A percentile compares a stretch with the other conserved stretches of the same genome.
phyloP scores from a whole-genome alignment of 139 green algal genomes.

The Chlorella sp. region DNA sequence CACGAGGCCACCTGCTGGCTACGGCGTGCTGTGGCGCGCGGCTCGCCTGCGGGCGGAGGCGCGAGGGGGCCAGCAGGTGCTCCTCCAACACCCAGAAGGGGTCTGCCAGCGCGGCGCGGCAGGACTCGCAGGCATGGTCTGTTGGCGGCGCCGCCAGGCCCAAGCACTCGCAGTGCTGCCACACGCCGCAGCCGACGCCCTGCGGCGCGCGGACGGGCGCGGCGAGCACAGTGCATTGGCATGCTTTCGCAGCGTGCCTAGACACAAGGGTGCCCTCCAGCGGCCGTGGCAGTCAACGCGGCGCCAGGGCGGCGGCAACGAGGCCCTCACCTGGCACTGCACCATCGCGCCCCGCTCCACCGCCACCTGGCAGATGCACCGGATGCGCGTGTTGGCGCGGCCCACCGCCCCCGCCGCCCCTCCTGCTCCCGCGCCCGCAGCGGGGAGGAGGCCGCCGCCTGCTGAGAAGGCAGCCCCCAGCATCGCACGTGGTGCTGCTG shows the following conservation, averaged over 20 bases:
- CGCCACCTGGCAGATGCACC: slow-evolving; percentile 55
- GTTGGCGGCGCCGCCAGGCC: slow-evolving; percentile 1
- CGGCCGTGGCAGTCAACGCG: too few relatives aligned
- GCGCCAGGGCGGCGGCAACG: neutral
- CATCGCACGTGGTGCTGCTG: too few relatives aligned
- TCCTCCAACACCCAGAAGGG: slow-evolving; percentile 71
- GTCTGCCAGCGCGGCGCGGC: slow-evolving; percentile 59
- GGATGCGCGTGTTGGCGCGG: slow-evolving; percentile 17
- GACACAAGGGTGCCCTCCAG: too few relatives aligned
- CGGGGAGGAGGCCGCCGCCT: neutral
- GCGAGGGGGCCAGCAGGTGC: slow-evolving; percentile 40
- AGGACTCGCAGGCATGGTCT: slow-evolving; percentile 51
- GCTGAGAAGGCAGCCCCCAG: neutral
- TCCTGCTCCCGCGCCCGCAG: neutral
- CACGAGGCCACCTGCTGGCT: slow-evolving; percentile 16
- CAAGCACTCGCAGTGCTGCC: slow-evolving; percentile 73
- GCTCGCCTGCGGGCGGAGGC: slow-evolving; percentile 29
- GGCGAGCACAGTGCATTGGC: neutral
- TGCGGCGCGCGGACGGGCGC: slow-evolving; percentile 4
- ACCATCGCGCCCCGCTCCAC: slow-evolving; percentile 48
- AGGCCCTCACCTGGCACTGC: slow-evolving; percentile 53
- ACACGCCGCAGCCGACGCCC: slow-evolving; percentile 58
- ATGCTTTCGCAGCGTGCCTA: too few relatives aligned
- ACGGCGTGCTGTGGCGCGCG: neutral
- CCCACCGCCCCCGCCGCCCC: neutral